These are phyloP conservation scores for Talaromyces thailandensis DNA, from an alignment of 495 filamentous ascomycete species.

Conservation along the genomic window DNA sequence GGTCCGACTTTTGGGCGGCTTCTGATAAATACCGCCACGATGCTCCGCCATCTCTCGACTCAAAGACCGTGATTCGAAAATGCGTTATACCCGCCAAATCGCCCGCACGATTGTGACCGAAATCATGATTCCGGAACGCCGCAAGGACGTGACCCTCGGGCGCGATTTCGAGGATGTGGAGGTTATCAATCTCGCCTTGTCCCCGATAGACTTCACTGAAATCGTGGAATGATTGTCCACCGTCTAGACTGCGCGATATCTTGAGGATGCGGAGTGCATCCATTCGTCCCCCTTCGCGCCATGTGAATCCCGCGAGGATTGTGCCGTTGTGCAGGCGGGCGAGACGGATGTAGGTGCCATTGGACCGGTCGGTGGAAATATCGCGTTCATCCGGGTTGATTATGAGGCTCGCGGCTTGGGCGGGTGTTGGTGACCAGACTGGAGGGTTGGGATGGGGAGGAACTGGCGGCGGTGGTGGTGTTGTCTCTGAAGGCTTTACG, in stretches of 20 bases:
- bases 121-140: slow-evolving; percentile 54
- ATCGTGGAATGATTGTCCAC: slow-evolving; percentile 24
- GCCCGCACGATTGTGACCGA: slow-evolving; percentile 14
- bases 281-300: slow-evolving; percentile 12
- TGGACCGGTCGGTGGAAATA: slow-evolving; percentile 26
- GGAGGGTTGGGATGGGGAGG: not conserved
- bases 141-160: slow-evolving; percentile 36
- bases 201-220: slow-evolving; percentile 29
- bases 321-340: slow-evolving; percentile 28
- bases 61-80: slow-evolving; percentile 55
- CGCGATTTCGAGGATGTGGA: slow-evolving; percentile 44
- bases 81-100: slow-evolving; percentile 21
- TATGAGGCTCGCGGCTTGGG: not conserved
- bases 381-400: slow-evolving; percentile 31
- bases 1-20: slow-evolving; percentile 28
- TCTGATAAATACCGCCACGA: slow-evolving; percentile 48
- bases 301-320: slow-evolving; percentile 32
- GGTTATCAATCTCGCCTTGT: slow-evolving; percentile 48
- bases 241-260: slow-evolving; percentile 29
- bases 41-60: slow-evolving; percentile 42
- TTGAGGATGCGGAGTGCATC: slow-evolving; percentile 21
- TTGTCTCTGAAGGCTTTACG: not conserved
- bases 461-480: not conserved
- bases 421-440: not conserved
- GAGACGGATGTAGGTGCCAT: slow-evolving; percentile 33